A percentile compares a stretch with the other conserved stretches of the same genome.
Conservation (phyloP, 345 rosid species). For the Syzygium aromaticum region DNA sequence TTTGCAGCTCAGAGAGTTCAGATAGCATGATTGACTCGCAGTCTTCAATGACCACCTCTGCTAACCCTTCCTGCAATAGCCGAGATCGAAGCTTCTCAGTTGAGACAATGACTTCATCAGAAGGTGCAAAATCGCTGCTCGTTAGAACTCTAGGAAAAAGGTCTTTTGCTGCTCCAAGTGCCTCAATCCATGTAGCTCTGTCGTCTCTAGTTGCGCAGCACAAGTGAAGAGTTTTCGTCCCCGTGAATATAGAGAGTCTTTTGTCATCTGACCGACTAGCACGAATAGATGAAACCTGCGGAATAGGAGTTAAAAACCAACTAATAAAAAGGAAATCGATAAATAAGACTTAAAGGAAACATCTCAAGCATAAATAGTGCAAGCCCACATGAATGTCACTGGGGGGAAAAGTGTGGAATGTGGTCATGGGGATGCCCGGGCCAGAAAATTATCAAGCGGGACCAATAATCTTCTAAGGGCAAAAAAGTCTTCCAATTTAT, state of each 20-base stretch:
- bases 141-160: constrained; percentile 66
- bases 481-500: not conserved
- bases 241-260: constrained; percentile 88
- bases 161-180: constrained; percentile 75
- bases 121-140: constrained; percentile 48
- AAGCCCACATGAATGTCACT: not conserved
- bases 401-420: not conserved
- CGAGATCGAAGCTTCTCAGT: constrained; percentile 76
- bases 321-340: not conserved
- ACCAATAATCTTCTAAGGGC: not conserved
- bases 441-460: not conserved
- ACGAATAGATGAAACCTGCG: constrained; percentile 90
- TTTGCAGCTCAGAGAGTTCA: constrained; percentile 69
- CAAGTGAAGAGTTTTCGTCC: constrained; percentile 96
- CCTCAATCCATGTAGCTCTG: constrained; percentile 83
- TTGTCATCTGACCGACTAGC: constrained; percentile 96
- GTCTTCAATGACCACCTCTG: constrained; percentile 57
- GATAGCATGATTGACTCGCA: constrained; percentile 85
- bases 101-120: constrained; percentile 70
- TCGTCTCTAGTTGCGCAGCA: constrained; percentile 68
- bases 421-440: not conserved
- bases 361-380: not conserved
- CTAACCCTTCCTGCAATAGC: constrained; percentile 68
- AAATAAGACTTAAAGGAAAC: not conserved
- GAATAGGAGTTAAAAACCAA: constrained; percentile 1